Evolutionary conservation across 2,329 filamentous ascomycete genomes (phyloP).

Genomic region (Paracamarosporium sp.): DNA sequence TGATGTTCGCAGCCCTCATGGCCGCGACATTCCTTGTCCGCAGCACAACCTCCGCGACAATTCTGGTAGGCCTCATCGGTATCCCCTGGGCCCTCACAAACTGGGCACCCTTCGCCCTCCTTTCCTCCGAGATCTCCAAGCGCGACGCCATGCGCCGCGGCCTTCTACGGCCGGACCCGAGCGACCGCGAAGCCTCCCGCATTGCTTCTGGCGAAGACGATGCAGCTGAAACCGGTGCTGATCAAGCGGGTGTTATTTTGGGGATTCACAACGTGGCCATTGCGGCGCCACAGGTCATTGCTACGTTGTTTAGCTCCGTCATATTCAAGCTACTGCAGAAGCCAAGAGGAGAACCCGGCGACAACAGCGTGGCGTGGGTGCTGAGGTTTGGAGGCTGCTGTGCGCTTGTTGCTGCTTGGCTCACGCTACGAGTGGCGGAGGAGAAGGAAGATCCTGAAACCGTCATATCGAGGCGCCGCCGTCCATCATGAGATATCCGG

Average conservation of each 20-base stretch:
- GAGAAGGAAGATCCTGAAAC: conserved; percentile 49
- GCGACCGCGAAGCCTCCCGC: conserved; percentile 46
- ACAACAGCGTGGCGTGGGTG: conserved; percentile 87
- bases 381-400: conserved; percentile 82
- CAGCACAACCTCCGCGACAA: conserved; percentile 73
- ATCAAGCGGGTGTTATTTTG: conserved; percentile 87
- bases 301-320: conserved; percentile 81
- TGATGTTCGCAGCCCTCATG: conserved; percentile 85
- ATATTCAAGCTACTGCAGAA: conserved; percentile 90
- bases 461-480: background rate
- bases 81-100: conserved; percentile 92
- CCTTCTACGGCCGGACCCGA: conserved; percentile 48
- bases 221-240: conserved; percentile 63
- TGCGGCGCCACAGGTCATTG: conserved; percentile 88
- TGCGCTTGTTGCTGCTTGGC: conserved; percentile 76
- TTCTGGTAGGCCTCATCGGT: conserved; percentile 80
- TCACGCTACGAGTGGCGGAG: conserved; percentile 73
- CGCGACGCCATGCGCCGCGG: conserved; percentile 72
- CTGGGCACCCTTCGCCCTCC: conserved; percentile 95
- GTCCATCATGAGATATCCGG: background rate
- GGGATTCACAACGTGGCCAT: conserved; percentile 97
- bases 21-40: conserved; percentile 81
- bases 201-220: conserved; percentile 58
- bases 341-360: conserved; percentile 80
- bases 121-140: conserved; percentile 87